phyloP scores from a whole-genome alignment of 495 filamentous ascomycete species.

The Letharia columbiana region DNA sequence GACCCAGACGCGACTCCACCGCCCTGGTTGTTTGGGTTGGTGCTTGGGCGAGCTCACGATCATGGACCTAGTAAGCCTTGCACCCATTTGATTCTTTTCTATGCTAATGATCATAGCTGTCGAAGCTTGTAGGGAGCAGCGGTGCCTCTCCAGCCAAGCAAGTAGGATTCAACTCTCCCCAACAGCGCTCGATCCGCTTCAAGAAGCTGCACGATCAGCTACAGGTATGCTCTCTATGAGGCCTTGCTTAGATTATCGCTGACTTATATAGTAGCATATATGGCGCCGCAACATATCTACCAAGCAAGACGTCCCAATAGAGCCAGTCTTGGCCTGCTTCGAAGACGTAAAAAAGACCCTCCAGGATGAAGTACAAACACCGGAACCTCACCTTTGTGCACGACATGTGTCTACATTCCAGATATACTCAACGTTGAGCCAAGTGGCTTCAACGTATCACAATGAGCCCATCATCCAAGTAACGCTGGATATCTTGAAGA shows the following conservation, averaged over 20 bases:
- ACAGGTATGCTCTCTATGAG: conserved; percentile 44
- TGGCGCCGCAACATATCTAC: conserved; percentile 58
- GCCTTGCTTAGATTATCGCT: background rate
- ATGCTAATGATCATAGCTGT: conserved; percentile 52
- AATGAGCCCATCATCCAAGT: conserved; percentile 73
- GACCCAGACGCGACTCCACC: background rate
- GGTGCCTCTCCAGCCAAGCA: conserved; percentile 52
- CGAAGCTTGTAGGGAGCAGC: conserved; percentile 78
- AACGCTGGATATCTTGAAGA: conserved; percentile 76
- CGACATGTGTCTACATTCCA: conserved; percentile 73
- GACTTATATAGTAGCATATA: conserved; percentile 51
- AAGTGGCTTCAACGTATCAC: conserved; percentile 70
- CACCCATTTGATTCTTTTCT: background rate
- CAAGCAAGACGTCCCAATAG: conserved; percentile 42
- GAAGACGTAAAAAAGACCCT: conserved; percentile 68
- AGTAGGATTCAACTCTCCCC: conserved; percentile 62
- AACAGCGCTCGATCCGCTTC: conserved; percentile 80
- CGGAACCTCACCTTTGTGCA: conserved; percentile 81
- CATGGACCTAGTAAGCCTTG: conserved; percentile 37
- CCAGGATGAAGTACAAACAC: conserved; percentile 78
- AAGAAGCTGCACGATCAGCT: conserved; percentile 80
- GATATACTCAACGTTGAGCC: conserved; percentile 77
- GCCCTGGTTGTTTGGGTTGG: background rate
- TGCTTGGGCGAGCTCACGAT: background rate
- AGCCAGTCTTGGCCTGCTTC: conserved; percentile 46